Percentiles rank a stretch among this genome's conserved stretches.
Evolutionary conservation across 75 land plant genomes (phyloP).

Genomic region (Adiantum capillusveneris): DNA sequence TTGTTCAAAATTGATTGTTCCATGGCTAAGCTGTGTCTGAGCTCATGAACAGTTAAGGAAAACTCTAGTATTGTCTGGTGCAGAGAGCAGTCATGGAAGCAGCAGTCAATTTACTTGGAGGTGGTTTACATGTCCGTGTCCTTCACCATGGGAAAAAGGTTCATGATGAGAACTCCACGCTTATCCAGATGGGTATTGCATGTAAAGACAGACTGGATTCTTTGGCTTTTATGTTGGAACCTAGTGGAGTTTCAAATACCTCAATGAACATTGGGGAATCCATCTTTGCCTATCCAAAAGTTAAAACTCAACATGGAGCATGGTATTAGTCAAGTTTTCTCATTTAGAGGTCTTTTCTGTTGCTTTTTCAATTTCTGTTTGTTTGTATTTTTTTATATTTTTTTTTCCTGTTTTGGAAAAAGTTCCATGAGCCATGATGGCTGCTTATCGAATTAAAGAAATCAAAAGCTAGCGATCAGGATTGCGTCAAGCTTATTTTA

Average conservation of each 20-base stretch:
- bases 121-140: constrained; percentile 74
- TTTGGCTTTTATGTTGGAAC: constrained; percentile 78
- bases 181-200: constrained; percentile 70
- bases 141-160: constrained; percentile 77
- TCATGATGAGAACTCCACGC: constrained; percentile 72
- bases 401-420: no score
- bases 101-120: constrained; percentile 72
- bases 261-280: constrained; percentile 31
- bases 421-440: no score
- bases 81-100: constrained; percentile 96
- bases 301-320: constrained; percentile 29
- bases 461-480: no score
- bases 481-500: no score
- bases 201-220: constrained; percentile 43
- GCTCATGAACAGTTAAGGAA: background rate
- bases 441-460: no score
- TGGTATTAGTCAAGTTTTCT: no score
- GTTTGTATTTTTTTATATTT: no score
- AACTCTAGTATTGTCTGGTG: background rate
- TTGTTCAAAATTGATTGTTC: background rate
- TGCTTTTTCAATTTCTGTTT: no score
- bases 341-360: no score
- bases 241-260: constrained; percentile 31
- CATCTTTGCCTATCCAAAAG: constrained; percentile 29
- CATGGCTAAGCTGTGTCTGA: background rate